A percentile compares a stretch with the other conserved stretches of the same genome.
phyloP scores from a whole-genome alignment of 306 rosid species.

The Aeschynomene evenia region DNA sequence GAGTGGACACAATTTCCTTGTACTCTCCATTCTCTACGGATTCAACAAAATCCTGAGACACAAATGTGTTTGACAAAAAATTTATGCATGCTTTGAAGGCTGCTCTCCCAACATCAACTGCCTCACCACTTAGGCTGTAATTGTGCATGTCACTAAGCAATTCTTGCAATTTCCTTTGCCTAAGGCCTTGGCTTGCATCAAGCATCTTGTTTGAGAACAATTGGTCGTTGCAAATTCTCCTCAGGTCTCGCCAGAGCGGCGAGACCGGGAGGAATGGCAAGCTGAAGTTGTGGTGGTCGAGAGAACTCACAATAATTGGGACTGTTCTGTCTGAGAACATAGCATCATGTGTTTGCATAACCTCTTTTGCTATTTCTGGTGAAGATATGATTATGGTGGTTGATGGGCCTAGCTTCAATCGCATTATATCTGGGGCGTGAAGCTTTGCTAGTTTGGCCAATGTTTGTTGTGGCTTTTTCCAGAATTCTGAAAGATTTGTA shows the following conservation, averaged over 20 bases:
- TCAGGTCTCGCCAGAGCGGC: constrained; percentile 28
- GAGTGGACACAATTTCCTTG: constrained; percentile 30
- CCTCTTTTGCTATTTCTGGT: neutral
- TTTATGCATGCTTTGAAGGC: constrained; percentile 43
- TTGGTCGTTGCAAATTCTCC: constrained; percentile 25
- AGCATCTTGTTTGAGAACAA: constrained; percentile 40
- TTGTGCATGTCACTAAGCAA: constrained; percentile 28
- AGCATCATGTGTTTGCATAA: constrained; percentile 16
- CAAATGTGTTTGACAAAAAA: constrained; percentile 40
- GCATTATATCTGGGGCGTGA: constrained; percentile 31
- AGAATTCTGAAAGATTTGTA: neutral
- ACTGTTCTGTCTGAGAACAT: constrained; percentile 24
- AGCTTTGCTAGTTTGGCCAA: constrained; percentile 21
- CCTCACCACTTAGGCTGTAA: constrained; percentile 19
- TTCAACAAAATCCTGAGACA: constrained; percentile 45
- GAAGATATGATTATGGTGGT: constrained; percentile 28
- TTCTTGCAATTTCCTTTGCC: constrained; percentile 34
- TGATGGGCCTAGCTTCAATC: neutral
- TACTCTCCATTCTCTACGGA: constrained; percentile 4
- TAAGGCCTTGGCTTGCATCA: constrained; percentile 26
- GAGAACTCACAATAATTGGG: neutral
- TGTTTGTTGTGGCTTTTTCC: constrained; percentile 22
- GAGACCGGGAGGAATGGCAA: constrained; percentile 19
- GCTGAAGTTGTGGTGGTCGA: constrained; percentile 10
- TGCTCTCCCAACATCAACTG: constrained; percentile 40